Evolutionary conservation across 768 basidiomycete species (phyloP), one percentile per base, ranked within the genome.

Genomic region (Lentinula aciculospora): DNA sequence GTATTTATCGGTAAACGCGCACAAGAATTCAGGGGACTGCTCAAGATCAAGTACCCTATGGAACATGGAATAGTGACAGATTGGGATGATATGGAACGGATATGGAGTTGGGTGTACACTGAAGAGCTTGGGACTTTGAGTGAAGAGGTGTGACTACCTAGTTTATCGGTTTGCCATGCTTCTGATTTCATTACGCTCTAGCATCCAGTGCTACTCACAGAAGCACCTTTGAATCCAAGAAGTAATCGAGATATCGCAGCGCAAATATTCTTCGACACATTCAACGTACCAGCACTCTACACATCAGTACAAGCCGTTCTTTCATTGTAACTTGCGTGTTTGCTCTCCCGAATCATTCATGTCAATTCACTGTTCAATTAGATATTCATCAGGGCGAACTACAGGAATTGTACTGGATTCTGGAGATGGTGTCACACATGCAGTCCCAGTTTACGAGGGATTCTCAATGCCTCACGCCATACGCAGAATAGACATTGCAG

Each of bases 21-120:
- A 17, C 96, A 99, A 73, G 97, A 98, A 67, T 89, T 94, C 63
- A 81, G 97, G 55, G 97, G 97, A 9, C 77, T 99, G 63, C 78
- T 99, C 64, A 96, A 96, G 81, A 95, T 98, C 66, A 96, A 95
- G 72, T 99, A 98, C 69, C 97, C 97, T 27, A 98, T 99, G 88
- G 93, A 96, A 69, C 97, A 98, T 71, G 97, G 97, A 12, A 94
- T 99, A 59, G 97, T 99, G 8, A 96, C 92, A 36, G 93, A 99
- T 76, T 99, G 97, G 96, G 97, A 99, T 69, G 97, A 99, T 68
- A 99, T 99, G 97, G 97, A 99, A 71, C 85, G 92, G 60, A 98
- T 99, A 81, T 99, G 97, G 97, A 89, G 82, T 63, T 95, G 93
- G 88, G 90, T 98, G 47, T 99, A 98, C 69, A 87, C 91, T 21